Conservation (phyloP, 768 basidiomycete species). For the Calocera viscosa region DNA sequence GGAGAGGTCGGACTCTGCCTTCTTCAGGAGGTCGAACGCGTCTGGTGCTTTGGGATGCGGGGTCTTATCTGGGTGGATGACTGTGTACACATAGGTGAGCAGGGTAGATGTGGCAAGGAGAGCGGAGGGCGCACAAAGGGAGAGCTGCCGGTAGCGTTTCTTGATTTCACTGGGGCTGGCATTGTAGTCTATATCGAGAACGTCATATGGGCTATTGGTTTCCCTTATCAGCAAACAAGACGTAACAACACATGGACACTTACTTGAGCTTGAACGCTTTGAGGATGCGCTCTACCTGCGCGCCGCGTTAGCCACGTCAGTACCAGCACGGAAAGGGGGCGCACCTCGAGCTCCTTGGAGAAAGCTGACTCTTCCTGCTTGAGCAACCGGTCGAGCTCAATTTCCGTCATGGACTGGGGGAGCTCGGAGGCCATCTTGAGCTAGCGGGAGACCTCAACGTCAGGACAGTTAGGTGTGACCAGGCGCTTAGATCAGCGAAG, state of each 20-base stretch:
- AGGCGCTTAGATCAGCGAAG: too few relatives aligned
- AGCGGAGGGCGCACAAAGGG: constrained; percentile 49
- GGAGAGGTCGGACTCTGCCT: constrained; percentile 76
- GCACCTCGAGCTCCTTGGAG: constrained; percentile 72
- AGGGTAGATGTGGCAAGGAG: constrained; percentile 18
- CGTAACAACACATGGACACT: constrained; percentile 22
- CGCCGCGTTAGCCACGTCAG: not conserved
- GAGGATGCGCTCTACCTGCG: constrained; percentile 61
- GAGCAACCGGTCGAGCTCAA: constrained; percentile 67
- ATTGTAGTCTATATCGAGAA: constrained; percentile 55
- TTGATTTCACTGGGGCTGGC: constrained; percentile 67
- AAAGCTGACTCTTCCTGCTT: constrained; percentile 72
- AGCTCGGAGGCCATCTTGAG: not conserved
- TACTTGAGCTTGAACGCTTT: constrained; percentile 95
- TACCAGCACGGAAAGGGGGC: not conserved
- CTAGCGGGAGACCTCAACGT: too few relatives aligned
- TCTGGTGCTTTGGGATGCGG: constrained; percentile 77
- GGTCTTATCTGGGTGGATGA: constrained; percentile 98
- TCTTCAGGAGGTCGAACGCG: constrained; percentile 88
- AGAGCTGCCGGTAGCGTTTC: constrained; percentile 74
- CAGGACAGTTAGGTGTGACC: too few relatives aligned
- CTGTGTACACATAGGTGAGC: constrained; percentile 28
- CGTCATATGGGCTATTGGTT: constrained; percentile 71
- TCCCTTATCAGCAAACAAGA: not conserved
- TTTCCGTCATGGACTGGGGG: constrained; percentile 26